Base-by-base conservation (phyloP, 2,329 filamentous ascomycete species). In the Calonectria henricotiae region DNA sequence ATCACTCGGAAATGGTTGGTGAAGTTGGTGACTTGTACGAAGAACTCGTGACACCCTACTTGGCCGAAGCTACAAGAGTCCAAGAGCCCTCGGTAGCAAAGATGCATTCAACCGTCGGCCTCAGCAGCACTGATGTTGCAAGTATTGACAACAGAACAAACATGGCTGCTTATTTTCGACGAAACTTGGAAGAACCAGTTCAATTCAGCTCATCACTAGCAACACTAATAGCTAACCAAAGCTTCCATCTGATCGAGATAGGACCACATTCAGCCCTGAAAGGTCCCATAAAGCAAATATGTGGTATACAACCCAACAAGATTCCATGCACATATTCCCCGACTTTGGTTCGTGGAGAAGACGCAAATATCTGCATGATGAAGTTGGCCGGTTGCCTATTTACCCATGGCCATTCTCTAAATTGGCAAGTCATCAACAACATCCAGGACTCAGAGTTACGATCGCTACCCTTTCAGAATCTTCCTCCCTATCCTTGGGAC, bases 1-100 rank as follows among this genome's bases (percentile, higher is more conserved):
- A 58, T 15, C 51, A 58, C 11, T 58, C 51, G 1, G 32, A 39
- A 32, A 58, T 58, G 51, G 51, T 58, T 4, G 39, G 35, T 15
- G 51, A 58, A 27, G 39, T 58, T 39, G 51, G 51, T 39, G 51
- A 58, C 32, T 58, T 58, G 51, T 58, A 58, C 51, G 51, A 58
- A 37, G 51, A 58, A n/a, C 32, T 58, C 5, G 51, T 58, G 17
- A 32, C 51, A 11, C 51, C 51, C 11, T 58, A 58, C 6, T 35
- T 58, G 20, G 12, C 35, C 17, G 32, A 25, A 4, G n/a, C 1
- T 3, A 11, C 27, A n/a, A 6, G 6, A 11, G 32, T 12, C 11
- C 13, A 13, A 12, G 17, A 58, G 7, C 5, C 20, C 11, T 46
- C 35, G 43, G 23, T 6, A 8, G 23, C 51, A 5, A 39, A 17